Evolutionary conservation across 768 basidiomycete genomes (phyloP).

Genomic region (Tylopilus balloui): DNA sequence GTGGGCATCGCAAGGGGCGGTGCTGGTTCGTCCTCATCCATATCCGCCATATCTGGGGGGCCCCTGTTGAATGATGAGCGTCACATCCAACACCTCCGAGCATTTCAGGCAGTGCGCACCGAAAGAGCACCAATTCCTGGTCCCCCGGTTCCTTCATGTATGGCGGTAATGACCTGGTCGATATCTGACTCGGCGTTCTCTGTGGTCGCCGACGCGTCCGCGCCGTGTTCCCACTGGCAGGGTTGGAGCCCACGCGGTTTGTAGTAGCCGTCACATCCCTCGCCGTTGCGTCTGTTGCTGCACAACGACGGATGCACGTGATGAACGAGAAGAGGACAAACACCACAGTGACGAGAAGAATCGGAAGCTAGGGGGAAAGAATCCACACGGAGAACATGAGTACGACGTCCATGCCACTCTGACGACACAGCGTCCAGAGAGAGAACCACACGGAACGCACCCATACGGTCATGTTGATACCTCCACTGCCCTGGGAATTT

Average conservation of each 20-base stretch:
- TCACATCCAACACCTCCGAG: not conserved
- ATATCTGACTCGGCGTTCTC: conserved; percentile 76
- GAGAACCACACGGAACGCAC: conserved; percentile 13
- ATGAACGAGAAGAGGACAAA: conserved; percentile 21
- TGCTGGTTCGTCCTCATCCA: conserved; percentile 22
- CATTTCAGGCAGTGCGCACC: conserved; percentile 30
- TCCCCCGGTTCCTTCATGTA: conserved; percentile 87
- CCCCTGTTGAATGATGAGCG: conserved; percentile 16
- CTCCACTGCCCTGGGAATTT: not conserved
- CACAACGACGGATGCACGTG: conserved; percentile 21
- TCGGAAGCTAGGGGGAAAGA: conserved; percentile 19
- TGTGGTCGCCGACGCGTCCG: conserved; percentile 33
- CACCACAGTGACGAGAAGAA: conserved; percentile 22
- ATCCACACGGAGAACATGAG: not conserved
- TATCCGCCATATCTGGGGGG: conserved; percentile 21
- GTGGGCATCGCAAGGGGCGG: conserved; percentile 12
- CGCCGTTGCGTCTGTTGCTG: not conserved
- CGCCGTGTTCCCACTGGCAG: conserved; percentile 11
- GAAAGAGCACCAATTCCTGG: conserved; percentile 67
- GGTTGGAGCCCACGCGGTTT: not conserved
- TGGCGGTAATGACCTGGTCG: conserved; percentile 68
- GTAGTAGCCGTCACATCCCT: not conserved
- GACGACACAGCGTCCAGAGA: not conserved
- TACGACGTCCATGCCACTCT: not conserved
- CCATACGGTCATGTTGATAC: conserved; percentile 22